Evolutionary conservation across 176 grass and related monocot genomes (phyloP), one percentile per base, ranked within the genome.

Genomic region (Cenchrus purpureus): DNA sequence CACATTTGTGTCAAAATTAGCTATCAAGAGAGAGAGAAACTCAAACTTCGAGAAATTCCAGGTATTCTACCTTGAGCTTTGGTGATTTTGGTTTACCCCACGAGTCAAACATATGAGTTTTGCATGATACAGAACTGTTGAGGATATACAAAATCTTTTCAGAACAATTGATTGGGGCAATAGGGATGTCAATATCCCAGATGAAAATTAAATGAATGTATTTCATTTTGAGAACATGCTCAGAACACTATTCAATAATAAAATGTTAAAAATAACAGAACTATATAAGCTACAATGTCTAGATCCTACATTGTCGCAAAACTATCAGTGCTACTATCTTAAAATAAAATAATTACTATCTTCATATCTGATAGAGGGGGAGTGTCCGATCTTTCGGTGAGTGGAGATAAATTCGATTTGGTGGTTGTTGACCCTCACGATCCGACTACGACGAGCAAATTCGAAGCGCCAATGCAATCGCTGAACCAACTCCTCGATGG

Each of bases 1-100:
- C 34, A 62, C 31, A 57, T 84, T 56, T 59, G 92, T 94, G 44
- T 89, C 76, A 71, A 87, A 86, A 32, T 28, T 94, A 70, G 89
- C 86, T 37, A 78, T 71, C 37, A 91, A 87, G 68, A 91, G 89
- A 82, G 84, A 91, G 69, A 94, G 71, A 71, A 87, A 87, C 68
- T 81, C 72, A 7, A 91, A 66, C 78, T 91, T 94, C 79, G 76
- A 91, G 29, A 94, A 84, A 54, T 94, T 94, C 43, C 92, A 94
- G 82, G 92, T 89, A 70, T 50, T 58, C 52, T 59, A 80, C 76
- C 72, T 86, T 0, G 4, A 68, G 31, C n/a, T 66, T n/a, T 16
- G 9, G 48, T 57, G 19, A 73, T 74, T 32, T 60, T 60, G 4
- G 19, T 81, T 85, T 65, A 81, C 16, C 54, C 65, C 32, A 15